Evolutionary conservation across 2,329 filamentous ascomycete genomes (phyloP).

Genomic region (Claviceps capensis): DNA sequence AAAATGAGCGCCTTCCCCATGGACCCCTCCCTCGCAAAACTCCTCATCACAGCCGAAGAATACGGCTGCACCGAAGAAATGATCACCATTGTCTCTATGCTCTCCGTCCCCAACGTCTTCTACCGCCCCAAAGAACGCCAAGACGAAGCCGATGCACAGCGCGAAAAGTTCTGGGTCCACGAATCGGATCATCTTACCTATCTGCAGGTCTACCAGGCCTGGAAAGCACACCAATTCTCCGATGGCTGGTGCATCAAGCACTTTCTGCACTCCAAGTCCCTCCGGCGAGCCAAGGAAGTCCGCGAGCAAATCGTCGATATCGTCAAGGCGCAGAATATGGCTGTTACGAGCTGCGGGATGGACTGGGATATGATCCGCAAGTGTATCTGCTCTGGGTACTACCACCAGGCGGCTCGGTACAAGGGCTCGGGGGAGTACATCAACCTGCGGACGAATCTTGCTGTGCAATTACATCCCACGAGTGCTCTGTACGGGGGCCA

Average conservation of each 20-base stretch:
- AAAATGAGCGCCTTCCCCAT: slow-evolving; percentile 98
- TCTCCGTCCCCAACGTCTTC: slow-evolving; percentile 92
- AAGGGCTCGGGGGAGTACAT: slow-evolving; percentile 96
- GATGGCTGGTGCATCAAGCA: slow-evolving; percentile 89
- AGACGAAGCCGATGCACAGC: slow-evolving; percentile 87
- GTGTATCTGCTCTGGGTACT: slow-evolving; percentile 95
- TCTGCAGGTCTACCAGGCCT: slow-evolving; percentile 89
- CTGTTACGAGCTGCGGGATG: slow-evolving; percentile 74
- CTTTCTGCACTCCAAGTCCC: slow-evolving; percentile 88
- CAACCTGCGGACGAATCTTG: slow-evolving; percentile 88
- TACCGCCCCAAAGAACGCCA: slow-evolving; percentile 93
- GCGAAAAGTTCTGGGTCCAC: slow-evolving; percentile 96
- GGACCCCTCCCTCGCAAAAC: slow-evolving; percentile 90
- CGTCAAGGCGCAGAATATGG: slow-evolving; percentile 87
- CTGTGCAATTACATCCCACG: slow-evolving; percentile 87
- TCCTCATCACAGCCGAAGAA: slow-evolving; percentile 79
- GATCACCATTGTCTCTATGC: slow-evolving; percentile 95
- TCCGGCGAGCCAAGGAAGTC: slow-evolving; percentile 85
- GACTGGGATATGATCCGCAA: slow-evolving; percentile 95
- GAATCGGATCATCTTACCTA: slow-evolving; percentile 95
- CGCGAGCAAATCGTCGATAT: slow-evolving; percentile 88
- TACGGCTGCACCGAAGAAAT: slow-evolving; percentile 96
- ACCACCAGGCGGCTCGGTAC: slow-evolving; percentile 91
- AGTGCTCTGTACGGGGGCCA: slow-evolving; percentile 90
- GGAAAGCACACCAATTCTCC: slow-evolving; percentile 79